Conservation (phyloP, 1,284 basidiomycete species). For the Coniferiporia weirii region DNA sequence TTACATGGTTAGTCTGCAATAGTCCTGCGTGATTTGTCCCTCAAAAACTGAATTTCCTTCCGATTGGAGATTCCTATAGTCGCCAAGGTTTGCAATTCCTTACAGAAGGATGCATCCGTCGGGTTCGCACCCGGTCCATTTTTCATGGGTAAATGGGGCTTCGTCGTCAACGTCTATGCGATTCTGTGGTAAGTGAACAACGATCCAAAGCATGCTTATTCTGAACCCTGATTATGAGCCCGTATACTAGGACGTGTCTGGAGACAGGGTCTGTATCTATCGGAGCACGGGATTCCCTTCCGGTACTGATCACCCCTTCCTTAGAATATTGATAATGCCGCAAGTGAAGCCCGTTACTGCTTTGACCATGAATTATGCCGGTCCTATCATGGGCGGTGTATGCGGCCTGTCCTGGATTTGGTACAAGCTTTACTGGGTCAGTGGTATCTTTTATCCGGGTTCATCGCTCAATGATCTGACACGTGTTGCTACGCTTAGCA, state of each 20-base stretch:
- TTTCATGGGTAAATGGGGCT: conserved; percentile 20
- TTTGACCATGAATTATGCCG: conserved; percentile 24
- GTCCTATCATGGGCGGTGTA: conserved; percentile 22
- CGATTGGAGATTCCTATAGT: conserved; percentile 19
- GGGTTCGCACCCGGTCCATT: conserved; percentile 22
- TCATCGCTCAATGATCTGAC: too few relatives aligned
- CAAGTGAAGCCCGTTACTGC: conserved; percentile 22
- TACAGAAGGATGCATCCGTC: conserved; percentile 11
- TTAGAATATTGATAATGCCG: conserved; percentile 22
- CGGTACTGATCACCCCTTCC: not conserved
- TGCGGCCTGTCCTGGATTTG: conserved; percentile 21
- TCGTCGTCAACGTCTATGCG: conserved; percentile 21
- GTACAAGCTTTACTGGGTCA: conserved; percentile 22
- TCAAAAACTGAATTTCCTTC: not conserved
- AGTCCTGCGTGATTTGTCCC: not conserved
- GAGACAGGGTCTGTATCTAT: conserved; percentile 20
- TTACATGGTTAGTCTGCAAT: conserved; percentile 16
- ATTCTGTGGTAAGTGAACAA: conserved; percentile 18
- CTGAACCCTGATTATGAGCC: not conserved
- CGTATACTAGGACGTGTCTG: conserved; percentile 18
- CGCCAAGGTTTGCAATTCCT: conserved; percentile 18
- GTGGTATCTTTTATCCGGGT: not conserved
- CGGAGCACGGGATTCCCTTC: not conserved
- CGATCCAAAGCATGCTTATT: not conserved
- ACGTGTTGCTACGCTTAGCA: conserved; percentile 4